A percentile compares a stretch with the other conserved stretches of the same genome.
These are phyloP conservation scores for Coprinopsis strossmayeri DNA, from an alignment of 768 basidiomycete species.

Conservation along the genomic window DNA sequence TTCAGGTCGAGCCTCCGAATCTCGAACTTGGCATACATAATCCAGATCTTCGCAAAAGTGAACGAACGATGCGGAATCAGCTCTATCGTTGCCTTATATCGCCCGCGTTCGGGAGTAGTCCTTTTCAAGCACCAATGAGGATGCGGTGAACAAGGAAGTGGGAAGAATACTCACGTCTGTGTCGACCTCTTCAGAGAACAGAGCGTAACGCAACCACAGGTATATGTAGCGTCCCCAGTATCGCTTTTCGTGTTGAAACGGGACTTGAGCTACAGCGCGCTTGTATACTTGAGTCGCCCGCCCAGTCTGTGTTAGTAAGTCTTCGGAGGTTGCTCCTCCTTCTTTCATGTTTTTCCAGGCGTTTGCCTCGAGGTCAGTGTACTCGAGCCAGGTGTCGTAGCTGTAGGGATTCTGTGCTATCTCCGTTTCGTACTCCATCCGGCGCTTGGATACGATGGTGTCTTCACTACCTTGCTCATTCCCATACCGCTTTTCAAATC, in stretches of 20 bases:
- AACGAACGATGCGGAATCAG: conserved; percentile 93
- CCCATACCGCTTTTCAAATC: not conserved
- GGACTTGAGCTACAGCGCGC: conserved; percentile 35
- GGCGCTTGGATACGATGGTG: not conserved
- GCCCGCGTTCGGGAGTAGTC: not conserved
- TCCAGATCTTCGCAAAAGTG: conserved; percentile 95
- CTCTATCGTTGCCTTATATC: conserved; percentile 82
- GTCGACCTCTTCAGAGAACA: conserved; percentile 95
- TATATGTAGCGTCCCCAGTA: conserved; percentile 88
- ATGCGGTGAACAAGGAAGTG: not conserved
- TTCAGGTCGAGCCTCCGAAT: conserved; percentile 71
- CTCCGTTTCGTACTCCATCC: not conserved
- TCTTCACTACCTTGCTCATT: not conserved
- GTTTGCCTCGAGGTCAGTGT: not conserved
- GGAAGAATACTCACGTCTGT: conserved; percentile 57
- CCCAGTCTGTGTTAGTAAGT: not conserved
- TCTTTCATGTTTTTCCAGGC: not conserved
- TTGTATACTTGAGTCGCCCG: not conserved
- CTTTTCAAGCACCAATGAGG: not conserved
- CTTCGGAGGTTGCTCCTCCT: not conserved
- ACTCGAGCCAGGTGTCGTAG: not conserved
- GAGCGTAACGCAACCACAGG: conserved; percentile 88
- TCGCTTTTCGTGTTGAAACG: conserved; percentile 86
- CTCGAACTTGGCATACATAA: conserved; percentile 88
- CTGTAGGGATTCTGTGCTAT: not conserved